Evolutionary conservation across 2,329 filamentous ascomycete species (phyloP), one percentile per base, ranked within the genome.

Genomic region (Aquanectria penicillioides): DNA sequence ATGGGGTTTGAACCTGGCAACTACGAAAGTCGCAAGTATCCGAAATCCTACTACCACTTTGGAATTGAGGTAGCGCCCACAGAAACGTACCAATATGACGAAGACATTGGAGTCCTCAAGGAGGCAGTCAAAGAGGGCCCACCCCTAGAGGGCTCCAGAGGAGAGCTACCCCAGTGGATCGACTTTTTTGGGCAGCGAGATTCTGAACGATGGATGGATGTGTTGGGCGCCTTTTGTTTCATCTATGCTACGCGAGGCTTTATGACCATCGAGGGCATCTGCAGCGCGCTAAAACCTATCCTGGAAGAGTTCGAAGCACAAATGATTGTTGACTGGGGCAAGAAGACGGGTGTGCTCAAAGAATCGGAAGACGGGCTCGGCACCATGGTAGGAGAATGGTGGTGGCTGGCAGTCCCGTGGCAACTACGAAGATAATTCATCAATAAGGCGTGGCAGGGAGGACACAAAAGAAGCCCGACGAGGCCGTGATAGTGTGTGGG

Each of bases 1-100:
- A 89, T 90, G 70, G 90, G 91, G 2, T 90, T 93, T 68, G 84
- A 86, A 50, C 88, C 89, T 7, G 86, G 86, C 13, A 87, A 90
- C 63, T 93, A 93, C 73, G 86, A 91, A 68, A 89, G 87, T 18
- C 83, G 89, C 53, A 86, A 86, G 57, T 88, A 89, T 61, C 85
- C 90, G 29, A 89, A 89, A 65, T 81, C 81, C 28, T 86, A 86
- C 65, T 82, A 91, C 46, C 83, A 86, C 63, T 92, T 91, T 73
- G 80, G 82, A 9, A 78, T 92, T 29, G 80, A 84, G 37, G 80
- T 88, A 17, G 75, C 80, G 2, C 87, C 88, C 1, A 90, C 88
- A 0, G 91, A 89, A 64, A 71, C 62, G 0, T 93, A 92, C 71
- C 68, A 84, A 12, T 86, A 80, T 67, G 81, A 87, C 44, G 80